Evolutionary conservation across 1,284 basidiomycete species (phyloP).

Genomic region (Laetiporus sulphureus): DNA sequence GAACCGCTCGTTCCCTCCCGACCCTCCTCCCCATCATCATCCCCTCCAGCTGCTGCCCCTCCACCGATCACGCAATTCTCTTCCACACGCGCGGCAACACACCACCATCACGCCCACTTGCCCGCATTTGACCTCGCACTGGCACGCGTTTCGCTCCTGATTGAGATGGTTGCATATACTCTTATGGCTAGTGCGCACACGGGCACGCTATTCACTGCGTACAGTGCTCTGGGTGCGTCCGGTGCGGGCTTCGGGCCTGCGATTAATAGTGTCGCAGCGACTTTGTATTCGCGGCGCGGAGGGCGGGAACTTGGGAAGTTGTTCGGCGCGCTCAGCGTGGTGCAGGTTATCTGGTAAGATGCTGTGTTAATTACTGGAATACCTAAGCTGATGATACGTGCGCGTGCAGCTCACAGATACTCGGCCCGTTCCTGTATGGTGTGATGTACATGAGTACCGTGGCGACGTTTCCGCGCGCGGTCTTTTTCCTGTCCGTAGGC

Average conservation of each 20-base stretch:
- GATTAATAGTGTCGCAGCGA: conserved; percentile 58
- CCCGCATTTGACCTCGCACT: conserved; percentile 55
- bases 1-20: conserved; percentile 26
- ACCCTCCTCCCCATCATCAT: conserved; percentile 5
- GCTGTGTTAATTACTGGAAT: no score
- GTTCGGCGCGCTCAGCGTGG: conserved; percentile 67
- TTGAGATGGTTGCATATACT: conserved; percentile 53
- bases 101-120: conserved; percentile 23
- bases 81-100: conserved; percentile 1
- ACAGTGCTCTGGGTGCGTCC: conserved; percentile 42
- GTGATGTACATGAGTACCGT: conserved; percentile 56
- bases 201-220: conserved; percentile 38
- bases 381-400: conserved; percentile 1
- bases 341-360: conserved; percentile 51
- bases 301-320: conserved; percentile 53
- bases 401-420: conserved; percentile 39
- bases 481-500: conserved; percentile 42
- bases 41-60: conserved; percentile 1
- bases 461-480: conserved; percentile 45
- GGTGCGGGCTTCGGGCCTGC: conserved; percentile 59
- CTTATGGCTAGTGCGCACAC: conserved; percentile 41
- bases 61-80: conserved; percentile 1
- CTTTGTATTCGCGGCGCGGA: conserved; percentile 45
- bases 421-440: conserved; percentile 58
- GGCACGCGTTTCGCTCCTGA: conserved; percentile 46